phyloP scores from a whole-genome alignment of 2,329 filamentous ascomycete species.

The Drechslerella coelobrocha region DNA sequence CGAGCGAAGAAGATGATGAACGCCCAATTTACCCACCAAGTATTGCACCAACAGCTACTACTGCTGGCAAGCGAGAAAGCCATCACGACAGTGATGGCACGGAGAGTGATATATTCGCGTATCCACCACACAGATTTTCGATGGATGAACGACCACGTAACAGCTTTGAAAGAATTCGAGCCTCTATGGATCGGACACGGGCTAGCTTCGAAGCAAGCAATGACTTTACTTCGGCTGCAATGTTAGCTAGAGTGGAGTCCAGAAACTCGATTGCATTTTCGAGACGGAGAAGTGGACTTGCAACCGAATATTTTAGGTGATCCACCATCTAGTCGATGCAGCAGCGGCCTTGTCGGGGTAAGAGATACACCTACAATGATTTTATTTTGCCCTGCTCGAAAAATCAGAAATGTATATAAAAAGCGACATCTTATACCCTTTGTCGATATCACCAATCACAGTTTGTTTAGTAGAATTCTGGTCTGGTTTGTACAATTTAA shows the following conservation, averaged over 20 bases:
- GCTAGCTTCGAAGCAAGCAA: slow-evolving; percentile 84
- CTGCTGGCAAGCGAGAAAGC: slow-evolving; percentile 77
- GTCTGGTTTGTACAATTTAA: slow-evolving; percentile 11
- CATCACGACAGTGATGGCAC: slow-evolving; percentile 95
- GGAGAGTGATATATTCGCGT: slow-evolving; percentile 64
- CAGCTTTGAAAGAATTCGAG: slow-evolving; percentile 85
- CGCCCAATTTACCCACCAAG: slow-evolving; percentile 94
- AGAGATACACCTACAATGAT: slow-evolving; percentile 6
- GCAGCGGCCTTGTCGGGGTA: slow-evolving; percentile 13
- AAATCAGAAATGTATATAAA: slow-evolving; percentile 32
- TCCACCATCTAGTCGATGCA: slow-evolving; percentile 51
- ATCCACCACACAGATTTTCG: slow-evolving; percentile 72
- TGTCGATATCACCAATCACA: slow-evolving; percentile 25
- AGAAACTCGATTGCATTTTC: slow-evolving; percentile 62
- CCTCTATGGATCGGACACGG: slow-evolving; percentile 84
- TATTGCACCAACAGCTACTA: slow-evolving; percentile 75
- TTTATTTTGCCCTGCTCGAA: slow-evolving; percentile 10
- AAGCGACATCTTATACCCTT: slow-evolving; percentile 36
- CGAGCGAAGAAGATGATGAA: slow-evolving; percentile 80
- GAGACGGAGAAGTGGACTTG: slow-evolving; percentile 55
- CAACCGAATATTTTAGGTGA: slow-evolving; percentile 57
- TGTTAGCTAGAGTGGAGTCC: slow-evolving; percentile 83
- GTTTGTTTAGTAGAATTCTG: slow-evolving; percentile 18
- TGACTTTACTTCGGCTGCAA: slow-evolving; percentile 89
- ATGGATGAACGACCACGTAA: slow-evolving; percentile 75